Base-by-base conservation (phyloP, 2,329 filamentous ascomycete species). In the Chaetomium olivaceum region DNA sequence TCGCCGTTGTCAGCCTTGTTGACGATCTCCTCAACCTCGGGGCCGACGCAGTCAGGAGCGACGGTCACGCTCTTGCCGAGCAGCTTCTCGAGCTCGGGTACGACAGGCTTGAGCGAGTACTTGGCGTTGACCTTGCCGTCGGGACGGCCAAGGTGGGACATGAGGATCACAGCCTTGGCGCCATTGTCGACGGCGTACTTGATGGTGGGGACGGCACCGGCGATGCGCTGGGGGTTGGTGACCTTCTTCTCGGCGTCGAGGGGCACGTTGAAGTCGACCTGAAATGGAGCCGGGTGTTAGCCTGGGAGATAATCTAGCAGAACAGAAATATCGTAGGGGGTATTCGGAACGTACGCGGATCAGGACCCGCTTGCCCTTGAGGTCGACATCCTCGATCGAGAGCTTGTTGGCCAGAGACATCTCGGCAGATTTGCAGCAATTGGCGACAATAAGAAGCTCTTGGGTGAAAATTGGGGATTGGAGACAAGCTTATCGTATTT, bases 391-490 rank as follows among this genome's bases (percentile, higher is more conserved):
- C 72, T 89, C 91, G 81, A 99, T 97, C 73, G 93, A 91, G 75
- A 99, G 91, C 87, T 99, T 99, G 88, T 89, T 97, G 75, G 93
- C 91, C 78, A 99, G 92, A 89, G 95, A 98, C 95, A 99, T 99
- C 68, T 75, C 88, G 77, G 70, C 63, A 69, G 72, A 69, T 70
- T 59, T 61, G 64, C 63, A 67, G 64, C 65, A 69, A 72, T 70
- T 70, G 65, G 54, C 23, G 9, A 12, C 27, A 31, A 65, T 36
- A 8, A 21, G 46, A 52, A 55, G 31, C 54, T 52, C 57, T 43
- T 43, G 39, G 16, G 39, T 36, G 55, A 39, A 36, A 46, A 60
- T 14, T 36, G 48, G 58, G 52, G 51, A 43, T 43, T 46, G 33
- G 68, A 65, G 66, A 65, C 61, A 51, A 67, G 55, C 68, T 54